Evolutionary conservation across 169 alveolate species (phyloP).

Genomic region (Eimeria nieschulzi): DNA sequence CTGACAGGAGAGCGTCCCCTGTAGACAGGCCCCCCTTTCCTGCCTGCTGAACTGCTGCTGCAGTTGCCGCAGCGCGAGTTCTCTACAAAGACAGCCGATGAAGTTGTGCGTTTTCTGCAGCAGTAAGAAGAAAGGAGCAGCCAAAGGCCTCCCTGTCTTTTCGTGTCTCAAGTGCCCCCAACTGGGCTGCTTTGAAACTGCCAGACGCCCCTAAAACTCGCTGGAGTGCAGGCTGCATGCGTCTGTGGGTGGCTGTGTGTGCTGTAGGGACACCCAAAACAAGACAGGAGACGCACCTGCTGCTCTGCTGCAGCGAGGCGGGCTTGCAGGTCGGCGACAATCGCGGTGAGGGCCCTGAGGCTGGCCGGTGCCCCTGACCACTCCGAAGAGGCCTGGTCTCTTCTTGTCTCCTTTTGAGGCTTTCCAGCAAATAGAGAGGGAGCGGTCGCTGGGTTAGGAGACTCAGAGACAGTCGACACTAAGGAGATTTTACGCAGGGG

Average conservation of each 20-base stretch:
- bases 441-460: too few relatives aligned
- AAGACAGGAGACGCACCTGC: slow-evolving; percentile 33
- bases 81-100: slow-evolving; percentile 54
- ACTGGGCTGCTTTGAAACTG: neutral
- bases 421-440: neutral
- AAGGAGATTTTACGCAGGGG: too few relatives aligned
- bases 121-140: neutral
- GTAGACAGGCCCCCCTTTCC: neutral
- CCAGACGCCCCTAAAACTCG: too few relatives aligned
- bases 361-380: slow-evolving; percentile 20
- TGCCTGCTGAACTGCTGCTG: slow-evolving; percentile 2
- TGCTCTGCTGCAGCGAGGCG: slow-evolving; percentile 53
- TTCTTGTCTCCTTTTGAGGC: neutral
- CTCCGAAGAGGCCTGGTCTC: neutral
- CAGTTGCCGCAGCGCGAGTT: slow-evolving; percentile 6
- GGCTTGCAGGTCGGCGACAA: slow-evolving; percentile 32
- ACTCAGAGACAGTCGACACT: too few relatives aligned
- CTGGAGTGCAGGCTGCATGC: too few relatives aligned
- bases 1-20: neutral
- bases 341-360: slow-evolving; percentile 12
- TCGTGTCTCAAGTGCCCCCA: neutral
- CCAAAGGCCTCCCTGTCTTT: neutral
- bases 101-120: slow-evolving; percentile 44
- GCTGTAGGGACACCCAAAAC: too few relatives aligned
- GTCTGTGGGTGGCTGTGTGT: too few relatives aligned